These are phyloP conservation scores for Trichoderma oligosporum DNA, from an alignment of 2,329 filamentous ascomycete genomes.

Conservation along the genomic window DNA sequence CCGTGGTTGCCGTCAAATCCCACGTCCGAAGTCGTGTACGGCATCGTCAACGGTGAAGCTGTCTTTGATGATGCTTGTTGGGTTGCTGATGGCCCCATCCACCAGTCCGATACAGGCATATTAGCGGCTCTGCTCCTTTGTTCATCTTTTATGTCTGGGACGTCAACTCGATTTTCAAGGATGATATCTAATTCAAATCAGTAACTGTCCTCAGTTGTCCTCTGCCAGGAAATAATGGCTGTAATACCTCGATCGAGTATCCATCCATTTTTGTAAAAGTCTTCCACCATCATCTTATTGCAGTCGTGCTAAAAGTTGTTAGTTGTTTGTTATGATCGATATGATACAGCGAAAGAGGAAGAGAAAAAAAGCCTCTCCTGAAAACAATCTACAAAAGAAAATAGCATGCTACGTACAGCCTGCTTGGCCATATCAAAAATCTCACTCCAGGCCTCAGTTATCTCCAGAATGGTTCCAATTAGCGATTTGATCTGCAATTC, in stretches of 20 bases:
- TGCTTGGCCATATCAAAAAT: conserved; percentile 30
- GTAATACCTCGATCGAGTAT: conserved; percentile 26
- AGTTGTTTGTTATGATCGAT: background rate
- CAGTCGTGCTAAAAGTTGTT: conserved; percentile 26
- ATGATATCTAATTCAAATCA: conserved; percentile 1
- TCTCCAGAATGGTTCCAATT: conserved; percentile 33
- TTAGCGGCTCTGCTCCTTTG: conserved; percentile 21
- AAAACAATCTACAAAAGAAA: background rate
- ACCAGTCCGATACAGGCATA: conserved; percentile 25
- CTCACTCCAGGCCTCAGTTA: conserved; percentile 34
- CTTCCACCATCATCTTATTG: conserved; percentile 30
- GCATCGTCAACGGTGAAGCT: conserved; percentile 10
- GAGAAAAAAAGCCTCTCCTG: no score
- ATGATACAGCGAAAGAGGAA: background rate
- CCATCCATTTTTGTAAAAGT: conserved; percentile 32
- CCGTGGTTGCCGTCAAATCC: conserved; percentile 24
- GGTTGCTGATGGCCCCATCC: conserved; percentile 16
- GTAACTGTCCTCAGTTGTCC: conserved; percentile 19
- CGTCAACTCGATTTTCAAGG: conserved; percentile 9
- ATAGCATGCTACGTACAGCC: conserved; percentile 24
- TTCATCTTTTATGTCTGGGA: conserved; percentile 23
- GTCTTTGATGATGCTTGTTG: conserved; percentile 11
- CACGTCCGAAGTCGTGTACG: conserved; percentile 16
- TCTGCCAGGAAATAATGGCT: conserved; percentile 16
- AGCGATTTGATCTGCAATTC: conserved; percentile 33